phyloP scores from a whole-genome alignment of 257 asterid genomes.

The Echites panduratus region DNA sequence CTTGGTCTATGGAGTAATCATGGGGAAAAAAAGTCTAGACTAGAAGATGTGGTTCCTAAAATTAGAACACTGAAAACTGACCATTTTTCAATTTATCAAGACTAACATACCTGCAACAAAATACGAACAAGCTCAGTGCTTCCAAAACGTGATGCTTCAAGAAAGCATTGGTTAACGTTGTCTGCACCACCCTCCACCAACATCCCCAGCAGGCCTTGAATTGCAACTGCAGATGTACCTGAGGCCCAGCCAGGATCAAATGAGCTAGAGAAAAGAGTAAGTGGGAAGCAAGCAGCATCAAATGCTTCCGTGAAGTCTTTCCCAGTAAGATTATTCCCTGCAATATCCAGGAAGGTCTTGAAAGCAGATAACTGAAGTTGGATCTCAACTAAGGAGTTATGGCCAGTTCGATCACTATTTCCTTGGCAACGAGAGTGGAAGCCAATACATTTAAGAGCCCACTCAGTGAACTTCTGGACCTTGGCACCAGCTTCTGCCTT shows the following conservation, averaged over 20 bases:
- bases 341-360: conserved; percentile 89
- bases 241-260: conserved; percentile 99
- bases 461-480: conserved; percentile 95
- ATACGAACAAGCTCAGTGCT: conserved; percentile 99
- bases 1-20: neutral
- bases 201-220: conserved; percentile 91
- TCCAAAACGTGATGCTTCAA: conserved; percentile 98
- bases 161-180: conserved; percentile 94
- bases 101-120: conserved; percentile 67
- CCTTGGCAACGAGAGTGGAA: conserved; percentile 98
- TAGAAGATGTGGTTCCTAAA: neutral
- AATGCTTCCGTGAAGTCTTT: conserved; percentile 98
- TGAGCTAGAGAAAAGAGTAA: conserved; percentile 92
- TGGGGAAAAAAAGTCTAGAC: neutral
- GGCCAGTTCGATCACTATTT: conserved; percentile 66
- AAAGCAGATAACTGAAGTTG: conserved; percentile 89
- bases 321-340: conserved; percentile 87
- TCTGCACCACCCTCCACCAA: conserved; percentile 99
- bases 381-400: conserved; percentile 65
- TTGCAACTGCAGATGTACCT: conserved; percentile 87
- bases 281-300: conserved; percentile 99
- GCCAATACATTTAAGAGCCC: conserved; percentile 99
- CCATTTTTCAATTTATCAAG: neutral
- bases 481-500: conserved; percentile 99
- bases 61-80: neutral